Percentiles rank a stretch among this genome's conserved stretches.
Conservation (phyloP, 345 rosid genomes). For the Gossypium rotundifolium region DNA sequence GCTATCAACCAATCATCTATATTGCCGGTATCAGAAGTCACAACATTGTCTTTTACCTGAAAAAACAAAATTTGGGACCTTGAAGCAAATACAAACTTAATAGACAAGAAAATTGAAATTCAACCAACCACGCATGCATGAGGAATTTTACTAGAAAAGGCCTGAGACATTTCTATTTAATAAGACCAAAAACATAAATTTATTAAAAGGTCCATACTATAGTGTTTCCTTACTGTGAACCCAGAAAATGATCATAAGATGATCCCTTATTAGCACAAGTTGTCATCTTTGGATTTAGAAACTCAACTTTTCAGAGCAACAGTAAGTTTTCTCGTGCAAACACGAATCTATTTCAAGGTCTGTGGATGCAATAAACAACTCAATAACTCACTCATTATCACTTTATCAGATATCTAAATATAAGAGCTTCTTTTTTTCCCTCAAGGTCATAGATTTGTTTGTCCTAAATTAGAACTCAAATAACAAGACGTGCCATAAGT, state of each 20-base stretch:
- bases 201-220: neutral
- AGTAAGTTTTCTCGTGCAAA: neutral
- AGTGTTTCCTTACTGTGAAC: neutral
- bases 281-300: neutral
- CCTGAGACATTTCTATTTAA: neutral
- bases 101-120: neutral
- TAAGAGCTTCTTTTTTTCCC: neutral
- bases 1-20: constrained; percentile 46
- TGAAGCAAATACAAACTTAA: constrained; percentile 7
- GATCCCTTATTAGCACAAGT: neutral
- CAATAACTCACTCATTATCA: neutral
- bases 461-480: neutral
- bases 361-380: neutral
- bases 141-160: neutral
- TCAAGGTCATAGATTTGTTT: neutral
- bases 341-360: neutral
- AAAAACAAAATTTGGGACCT: constrained; percentile 8
- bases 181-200: neutral
- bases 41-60: constrained; percentile 49
- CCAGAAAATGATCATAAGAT: neutral
- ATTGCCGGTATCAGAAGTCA: constrained; percentile 17
- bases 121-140: neutral
- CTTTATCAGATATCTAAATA: neutral
- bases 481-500: neutral
- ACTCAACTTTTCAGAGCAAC: neutral